These are phyloP conservation scores for Phytophthora agathidicida DNA, from an alignment of 352 stramenopile species.

Conservation along the genomic window DNA sequence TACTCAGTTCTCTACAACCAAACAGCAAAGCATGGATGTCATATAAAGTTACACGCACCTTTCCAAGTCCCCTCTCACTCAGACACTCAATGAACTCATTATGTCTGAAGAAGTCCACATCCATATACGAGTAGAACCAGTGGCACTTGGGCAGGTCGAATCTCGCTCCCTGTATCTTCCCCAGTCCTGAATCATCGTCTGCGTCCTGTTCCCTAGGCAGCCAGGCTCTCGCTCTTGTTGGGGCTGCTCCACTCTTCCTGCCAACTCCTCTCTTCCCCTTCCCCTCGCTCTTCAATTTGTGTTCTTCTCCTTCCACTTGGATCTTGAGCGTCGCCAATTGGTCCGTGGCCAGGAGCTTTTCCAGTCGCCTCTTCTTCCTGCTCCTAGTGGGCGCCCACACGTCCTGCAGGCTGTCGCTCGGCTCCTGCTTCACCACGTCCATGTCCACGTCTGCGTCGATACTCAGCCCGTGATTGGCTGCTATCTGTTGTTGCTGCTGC, in stretches of 20 bases:
- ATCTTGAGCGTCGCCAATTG: constrained; percentile 42
- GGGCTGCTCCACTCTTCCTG: constrained; percentile 13
- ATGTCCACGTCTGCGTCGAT: constrained; percentile 1
- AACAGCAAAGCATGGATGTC: no score
- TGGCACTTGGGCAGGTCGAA: constrained; percentile 71
- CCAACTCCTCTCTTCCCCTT: not conserved
- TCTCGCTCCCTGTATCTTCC: constrained; percentile 25
- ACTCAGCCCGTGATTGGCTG: not conserved
- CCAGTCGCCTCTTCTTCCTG: constrained; percentile 59
- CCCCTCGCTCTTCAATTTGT: not conserved
- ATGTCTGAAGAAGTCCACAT: constrained; percentile 74
- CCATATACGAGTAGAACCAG: constrained; percentile 74
- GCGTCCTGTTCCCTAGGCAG: constrained; percentile 10
- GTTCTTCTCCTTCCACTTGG: constrained; percentile 14
- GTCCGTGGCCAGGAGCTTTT: constrained; percentile 40
- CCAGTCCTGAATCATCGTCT: constrained; percentile 5
- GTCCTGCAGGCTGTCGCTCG: constrained; percentile 2
- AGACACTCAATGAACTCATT: constrained; percentile 85
- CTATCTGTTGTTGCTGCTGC: constrained; percentile 27
- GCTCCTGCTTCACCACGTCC: constrained; percentile 15
- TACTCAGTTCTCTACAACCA: not conserved
- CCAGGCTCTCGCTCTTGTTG: constrained; percentile 13
- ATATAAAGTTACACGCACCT: no score
- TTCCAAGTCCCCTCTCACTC: constrained; percentile 61
- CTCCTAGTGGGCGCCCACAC: not conserved